Percentiles rank a stretch among this genome's conserved stretches.
phyloP scores from a whole-genome alignment of 805 yeast genomes.

The Tetrapisispora taiwanensis region DNA sequence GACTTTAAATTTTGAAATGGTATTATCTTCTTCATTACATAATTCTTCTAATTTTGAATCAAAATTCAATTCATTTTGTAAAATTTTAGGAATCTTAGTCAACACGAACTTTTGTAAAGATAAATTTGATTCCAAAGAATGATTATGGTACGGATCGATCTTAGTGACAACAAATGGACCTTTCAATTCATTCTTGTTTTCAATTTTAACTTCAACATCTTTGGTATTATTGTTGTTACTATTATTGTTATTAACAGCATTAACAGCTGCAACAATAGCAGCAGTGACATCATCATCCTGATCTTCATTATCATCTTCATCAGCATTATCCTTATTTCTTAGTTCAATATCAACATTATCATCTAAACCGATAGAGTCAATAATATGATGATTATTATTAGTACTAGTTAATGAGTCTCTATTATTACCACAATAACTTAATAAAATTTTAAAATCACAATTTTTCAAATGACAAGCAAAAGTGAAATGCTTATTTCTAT shows the following conservation, averaged over 20 bases:
- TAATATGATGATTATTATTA: neutral
- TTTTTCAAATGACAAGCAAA: constrained; percentile 28
- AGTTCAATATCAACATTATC: constrained; percentile 1
- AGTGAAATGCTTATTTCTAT: constrained; percentile 28
- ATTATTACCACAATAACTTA: constrained; percentile 24
- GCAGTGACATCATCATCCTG: constrained; percentile 25
- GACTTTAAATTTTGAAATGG: constrained; percentile 26
- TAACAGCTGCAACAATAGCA: constrained; percentile 29
- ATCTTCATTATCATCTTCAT: constrained; percentile 4
- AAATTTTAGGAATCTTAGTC: constrained; percentile 26
- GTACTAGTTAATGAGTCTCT: constrained; percentile 4
- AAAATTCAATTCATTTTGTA: constrained; percentile 28
- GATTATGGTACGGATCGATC: constrained; percentile 29
- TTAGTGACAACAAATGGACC: constrained; percentile 30
- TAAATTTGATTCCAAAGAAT: constrained; percentile 26
- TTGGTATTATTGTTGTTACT: neutral
- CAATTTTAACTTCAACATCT: neutral
- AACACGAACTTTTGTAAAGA: constrained; percentile 24
- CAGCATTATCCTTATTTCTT: neutral
- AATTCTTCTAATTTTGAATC: constrained; percentile 24
- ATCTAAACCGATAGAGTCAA: neutral
- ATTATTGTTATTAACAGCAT: constrained; percentile 16
- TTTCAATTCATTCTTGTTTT: neutral
- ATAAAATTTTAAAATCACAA: constrained; percentile 26
- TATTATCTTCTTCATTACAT: constrained; percentile 24